These are phyloP conservation scores for Xerocomellus chrysenteron DNA, from an alignment of 768 basidiomycete species.

Conservation along the genomic window DNA sequence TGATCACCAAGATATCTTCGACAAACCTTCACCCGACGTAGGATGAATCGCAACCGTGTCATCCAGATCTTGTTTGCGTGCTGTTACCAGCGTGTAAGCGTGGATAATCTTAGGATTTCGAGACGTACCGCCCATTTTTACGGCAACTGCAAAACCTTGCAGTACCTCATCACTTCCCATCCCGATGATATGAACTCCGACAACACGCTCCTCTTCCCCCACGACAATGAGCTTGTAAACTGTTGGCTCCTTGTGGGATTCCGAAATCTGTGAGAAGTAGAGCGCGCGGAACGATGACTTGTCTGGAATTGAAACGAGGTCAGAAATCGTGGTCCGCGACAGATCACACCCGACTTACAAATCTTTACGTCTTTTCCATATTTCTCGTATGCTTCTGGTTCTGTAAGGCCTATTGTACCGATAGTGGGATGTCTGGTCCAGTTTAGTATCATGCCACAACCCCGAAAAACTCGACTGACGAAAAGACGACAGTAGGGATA, in stretches of 20 bases:
- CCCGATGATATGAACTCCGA: slow-evolving; percentile 95
- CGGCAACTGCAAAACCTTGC: slow-evolving; percentile 96
- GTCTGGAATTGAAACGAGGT: slow-evolving; percentile 44
- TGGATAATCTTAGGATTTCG: neutral
- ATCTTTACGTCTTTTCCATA: slow-evolving; percentile 90
- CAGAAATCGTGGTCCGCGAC: neutral
- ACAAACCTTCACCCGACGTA: slow-evolving; percentile 76
- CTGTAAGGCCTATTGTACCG: slow-evolving; percentile 93
- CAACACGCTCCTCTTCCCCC: slow-evolving; percentile 90
- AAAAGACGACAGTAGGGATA: slow-evolving; percentile 95
- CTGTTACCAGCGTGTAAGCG: slow-evolving; percentile 31
- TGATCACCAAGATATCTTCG: neutral
- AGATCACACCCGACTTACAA: slow-evolving; percentile 53
- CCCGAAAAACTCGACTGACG: slow-evolving; percentile 54
- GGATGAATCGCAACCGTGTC: slow-evolving; percentile 92
- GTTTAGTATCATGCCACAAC: slow-evolving; percentile 4
- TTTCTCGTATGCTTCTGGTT: slow-evolving; percentile 83
- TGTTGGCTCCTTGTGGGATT: slow-evolving; percentile 92
- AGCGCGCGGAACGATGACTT: slow-evolving; percentile 79
- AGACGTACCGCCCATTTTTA: slow-evolving; percentile 84
- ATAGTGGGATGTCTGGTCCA: slow-evolving; percentile 82
- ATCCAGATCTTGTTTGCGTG: slow-evolving; percentile 79
- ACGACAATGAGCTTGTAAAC: slow-evolving; percentile 88
- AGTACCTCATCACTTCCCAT: slow-evolving; percentile 89
- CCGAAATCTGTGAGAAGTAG: slow-evolving; percentile 89